Evolutionary conservation across 345 rosid species (phyloP).

Genomic region (Hibiscus mutabilis): DNA sequence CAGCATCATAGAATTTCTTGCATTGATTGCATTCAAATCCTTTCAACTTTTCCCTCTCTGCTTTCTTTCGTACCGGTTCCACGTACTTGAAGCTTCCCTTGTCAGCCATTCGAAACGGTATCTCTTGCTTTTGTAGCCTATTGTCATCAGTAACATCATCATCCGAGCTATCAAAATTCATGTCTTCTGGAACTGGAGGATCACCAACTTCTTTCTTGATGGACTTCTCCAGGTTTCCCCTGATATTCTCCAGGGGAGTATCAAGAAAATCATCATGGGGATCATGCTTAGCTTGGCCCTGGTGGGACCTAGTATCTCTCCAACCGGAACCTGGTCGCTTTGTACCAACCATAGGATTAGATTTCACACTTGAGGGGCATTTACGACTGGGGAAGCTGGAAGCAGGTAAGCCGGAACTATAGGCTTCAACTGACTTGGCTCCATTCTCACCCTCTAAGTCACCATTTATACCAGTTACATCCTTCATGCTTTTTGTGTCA

Average conservation of each 20-base stretch:
- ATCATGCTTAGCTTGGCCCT: constrained; percentile 46
- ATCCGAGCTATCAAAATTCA: constrained; percentile 34
- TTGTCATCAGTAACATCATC: constrained; percentile 53
- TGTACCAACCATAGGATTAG: constrained; percentile 35
- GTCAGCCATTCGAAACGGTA: constrained; percentile 28
- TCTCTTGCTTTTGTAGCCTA: constrained; percentile 30
- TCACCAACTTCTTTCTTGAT: constrained; percentile 31
- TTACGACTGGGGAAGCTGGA: constrained; percentile 12
- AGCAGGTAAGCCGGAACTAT: constrained; percentile 14
- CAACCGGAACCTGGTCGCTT: constrained; percentile 70
- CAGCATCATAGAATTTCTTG: constrained; percentile 91
- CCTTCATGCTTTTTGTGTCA: constrained; percentile 33
- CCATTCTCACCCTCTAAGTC: constrained; percentile 28
- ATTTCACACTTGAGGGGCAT: constrained; percentile 30
- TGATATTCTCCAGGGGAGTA: constrained; percentile 66
- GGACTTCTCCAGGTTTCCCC: constrained; percentile 36
- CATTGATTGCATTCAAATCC: constrained; percentile 91
- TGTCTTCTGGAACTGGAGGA: constrained; percentile 20
- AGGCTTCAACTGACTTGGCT: constrained; percentile 28
- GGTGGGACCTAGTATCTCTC: constrained; percentile 73
- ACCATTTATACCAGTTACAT: constrained; percentile 23
- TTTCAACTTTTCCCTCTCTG: constrained; percentile 63
- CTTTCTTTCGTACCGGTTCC: constrained; percentile 73
- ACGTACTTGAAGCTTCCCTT: constrained; percentile 62
- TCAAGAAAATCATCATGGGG: constrained; percentile 90